phyloP scores from a whole-genome alignment of 495 filamentous ascomycete species.

The Lindgomyces ingoldianus region DNA sequence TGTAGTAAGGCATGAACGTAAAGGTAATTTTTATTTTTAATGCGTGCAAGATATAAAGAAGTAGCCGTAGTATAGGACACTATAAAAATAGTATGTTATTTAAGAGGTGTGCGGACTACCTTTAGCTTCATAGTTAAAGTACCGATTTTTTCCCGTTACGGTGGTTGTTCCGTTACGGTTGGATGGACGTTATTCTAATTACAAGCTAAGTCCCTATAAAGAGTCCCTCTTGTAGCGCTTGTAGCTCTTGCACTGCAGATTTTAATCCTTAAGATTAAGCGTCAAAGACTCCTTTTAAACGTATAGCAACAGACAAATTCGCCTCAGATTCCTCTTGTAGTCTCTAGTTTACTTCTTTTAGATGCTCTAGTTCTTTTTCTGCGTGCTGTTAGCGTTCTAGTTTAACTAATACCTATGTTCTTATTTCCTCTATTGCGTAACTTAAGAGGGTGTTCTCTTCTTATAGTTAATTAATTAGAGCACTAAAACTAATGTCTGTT shows the following conservation, averaged over 20 bases:
- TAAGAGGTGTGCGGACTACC: conserved; percentile 2
- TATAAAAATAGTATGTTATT: conserved; percentile 13
- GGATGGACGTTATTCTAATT: conserved; percentile 10
- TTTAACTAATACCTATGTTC: no score
- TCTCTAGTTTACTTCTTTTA: conserved; percentile 14
- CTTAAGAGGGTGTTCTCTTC: conserved; percentile 6
- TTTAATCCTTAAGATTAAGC: conserved; percentile 9
- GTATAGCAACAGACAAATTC: not conserved
- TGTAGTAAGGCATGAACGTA: conserved; percentile 7
- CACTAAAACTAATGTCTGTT: conserved; percentile 7
- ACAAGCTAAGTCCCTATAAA: no score
- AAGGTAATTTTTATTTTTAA: conserved; percentile 16
- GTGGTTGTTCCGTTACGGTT: conserved; percentile 12
- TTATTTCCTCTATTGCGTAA: no score
- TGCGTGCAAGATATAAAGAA: conserved; percentile 11
- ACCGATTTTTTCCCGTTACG: conserved; percentile 8
- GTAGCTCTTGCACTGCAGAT: conserved; percentile 5
- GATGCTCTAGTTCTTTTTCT: no score
- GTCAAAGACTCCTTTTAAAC: conserved; percentile 9
- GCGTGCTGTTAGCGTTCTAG: no score
- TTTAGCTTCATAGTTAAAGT: conserved; percentile 21
- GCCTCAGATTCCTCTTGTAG: conserved; percentile 1
- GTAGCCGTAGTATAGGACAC: conserved; percentile 6
- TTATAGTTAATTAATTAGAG: conserved; percentile 2
- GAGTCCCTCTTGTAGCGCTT: no score